Evolutionary conservation across 1,284 basidiomycete species (phyloP).

Genomic region (Fomitopsis betulina): DNA sequence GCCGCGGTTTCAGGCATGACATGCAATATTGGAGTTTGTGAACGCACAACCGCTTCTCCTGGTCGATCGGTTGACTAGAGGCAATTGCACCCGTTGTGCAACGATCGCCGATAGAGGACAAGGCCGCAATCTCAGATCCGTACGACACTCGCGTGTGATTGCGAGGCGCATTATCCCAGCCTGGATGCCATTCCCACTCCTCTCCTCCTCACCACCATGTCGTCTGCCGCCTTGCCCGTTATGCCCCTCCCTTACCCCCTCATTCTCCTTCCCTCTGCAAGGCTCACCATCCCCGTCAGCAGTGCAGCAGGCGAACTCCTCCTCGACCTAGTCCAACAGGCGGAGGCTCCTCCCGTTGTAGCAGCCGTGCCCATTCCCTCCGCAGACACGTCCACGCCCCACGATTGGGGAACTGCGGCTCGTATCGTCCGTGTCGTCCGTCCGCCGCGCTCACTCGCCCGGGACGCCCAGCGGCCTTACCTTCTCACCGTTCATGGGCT

Average conservation of each 20-base stretch:
- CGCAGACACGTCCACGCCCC: constrained; percentile 23
- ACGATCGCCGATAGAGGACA: too few species aligned
- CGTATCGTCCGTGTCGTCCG: constrained; percentile 60
- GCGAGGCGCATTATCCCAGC: too few species aligned
- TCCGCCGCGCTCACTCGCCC: constrained; percentile 30
- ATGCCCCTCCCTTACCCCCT: constrained; percentile 60
- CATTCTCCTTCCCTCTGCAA: constrained; percentile 62
- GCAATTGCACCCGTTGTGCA: too few species aligned
- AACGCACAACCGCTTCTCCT: too few species aligned
- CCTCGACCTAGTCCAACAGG: constrained; percentile 54
- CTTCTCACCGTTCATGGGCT: constrained; percentile 64
- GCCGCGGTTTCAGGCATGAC: too few species aligned
- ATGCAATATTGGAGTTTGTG: too few species aligned
- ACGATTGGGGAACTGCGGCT: constrained; percentile 44
- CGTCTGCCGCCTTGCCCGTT: constrained; percentile 47
- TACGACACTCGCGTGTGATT: too few species aligned
- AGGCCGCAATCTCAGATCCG: too few species aligned
- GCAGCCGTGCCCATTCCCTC: constrained; percentile 56
- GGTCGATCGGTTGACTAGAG: too few species aligned
- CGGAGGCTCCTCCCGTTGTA: constrained; percentile 56
- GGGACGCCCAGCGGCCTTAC: constrained; percentile 35
- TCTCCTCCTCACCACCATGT: constrained; percentile 25
- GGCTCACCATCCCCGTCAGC: constrained; percentile 58
- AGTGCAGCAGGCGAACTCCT: constrained; percentile 53
- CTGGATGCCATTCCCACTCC: not conserved